Conservation (phyloP, 1,284 basidiomycete genomes). For the Ceratobasidium sp. region DNA sequence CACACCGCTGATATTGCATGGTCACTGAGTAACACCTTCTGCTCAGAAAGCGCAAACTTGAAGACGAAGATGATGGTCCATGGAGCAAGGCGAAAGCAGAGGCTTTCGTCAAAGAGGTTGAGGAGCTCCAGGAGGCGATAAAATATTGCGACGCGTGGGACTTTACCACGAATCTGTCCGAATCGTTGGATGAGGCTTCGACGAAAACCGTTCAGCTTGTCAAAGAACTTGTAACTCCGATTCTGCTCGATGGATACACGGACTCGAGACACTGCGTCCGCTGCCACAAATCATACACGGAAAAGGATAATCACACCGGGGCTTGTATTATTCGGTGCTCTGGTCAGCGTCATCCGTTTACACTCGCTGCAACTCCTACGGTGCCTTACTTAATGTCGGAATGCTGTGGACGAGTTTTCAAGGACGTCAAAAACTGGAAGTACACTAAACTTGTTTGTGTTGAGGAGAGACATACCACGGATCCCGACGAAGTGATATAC, state of each 20-base stretch:
- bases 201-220: neutral
- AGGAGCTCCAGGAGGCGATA: neutral
- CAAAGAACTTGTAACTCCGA: neutral
- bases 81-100: neutral
- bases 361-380: neutral
- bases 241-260: neutral
- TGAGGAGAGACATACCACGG: neutral
- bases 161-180: neutral
- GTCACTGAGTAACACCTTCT: neutral
- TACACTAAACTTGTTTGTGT: neutral
- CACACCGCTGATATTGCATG: no score
- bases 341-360: neutral
- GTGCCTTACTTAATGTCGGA: neutral
- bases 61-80: neutral
- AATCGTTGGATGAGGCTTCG: neutral
- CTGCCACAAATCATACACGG: neutral
- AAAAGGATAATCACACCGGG: constrained; percentile 2
- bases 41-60: neutral
- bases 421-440: neutral
- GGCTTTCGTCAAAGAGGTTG: neutral
- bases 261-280: neutral
- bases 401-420: constrained; percentile 6
- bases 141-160: neutral
- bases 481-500: neutral
- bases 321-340: constrained; percentile 14